These are phyloP conservation scores for Candida michaelii DNA, from an alignment of 805 yeast genomes.

Conservation along the genomic window DNA sequence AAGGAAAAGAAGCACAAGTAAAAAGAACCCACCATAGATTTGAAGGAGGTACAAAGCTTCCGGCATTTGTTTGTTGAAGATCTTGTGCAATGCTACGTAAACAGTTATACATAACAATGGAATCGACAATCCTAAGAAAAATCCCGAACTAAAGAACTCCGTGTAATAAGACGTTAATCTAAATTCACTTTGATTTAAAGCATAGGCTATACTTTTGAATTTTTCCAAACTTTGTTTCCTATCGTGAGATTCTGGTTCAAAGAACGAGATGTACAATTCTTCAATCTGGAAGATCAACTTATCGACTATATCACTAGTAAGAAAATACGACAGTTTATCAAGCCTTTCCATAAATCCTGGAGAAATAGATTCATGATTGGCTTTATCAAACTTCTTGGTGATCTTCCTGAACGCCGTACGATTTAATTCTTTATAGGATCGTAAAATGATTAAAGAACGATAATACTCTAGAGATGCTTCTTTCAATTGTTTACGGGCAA, in stretches of 20 bases:
- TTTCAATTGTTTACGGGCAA: constrained; percentile 67
- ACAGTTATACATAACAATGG: constrained; percentile 68
- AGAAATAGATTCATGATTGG: constrained; percentile 46
- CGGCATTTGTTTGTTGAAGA: constrained; percentile 39
- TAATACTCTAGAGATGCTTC: constrained; percentile 71
- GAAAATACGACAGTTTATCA: constrained; percentile 52
- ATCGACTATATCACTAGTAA: constrained; percentile 66
- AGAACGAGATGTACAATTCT: constrained; percentile 61
- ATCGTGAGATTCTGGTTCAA: constrained; percentile 53
- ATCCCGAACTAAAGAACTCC: constrained; percentile 61
- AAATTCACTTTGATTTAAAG: constrained; percentile 30
- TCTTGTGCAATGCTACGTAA: constrained; percentile 47
- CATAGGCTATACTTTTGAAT: constrained; percentile 47
- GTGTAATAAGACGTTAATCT: constrained; percentile 34
- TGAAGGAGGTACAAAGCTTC: constrained; percentile 70
- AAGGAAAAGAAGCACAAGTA: constrained; percentile 57
- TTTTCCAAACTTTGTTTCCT: constrained; percentile 72
- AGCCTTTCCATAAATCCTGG: constrained; percentile 56
- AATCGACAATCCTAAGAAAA: constrained; percentile 65
- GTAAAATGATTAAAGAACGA: constrained; percentile 66
- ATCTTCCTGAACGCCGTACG: constrained; percentile 88
- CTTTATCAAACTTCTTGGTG: constrained; percentile 86
- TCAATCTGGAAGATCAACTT: constrained; percentile 62
- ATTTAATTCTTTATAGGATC: constrained; percentile 72
- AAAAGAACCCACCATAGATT: constrained; percentile 89